Evolutionary conservation across 176 grass and related monocot genomes (phyloP).

Genomic region (Rhynchospora pubera): DNA sequence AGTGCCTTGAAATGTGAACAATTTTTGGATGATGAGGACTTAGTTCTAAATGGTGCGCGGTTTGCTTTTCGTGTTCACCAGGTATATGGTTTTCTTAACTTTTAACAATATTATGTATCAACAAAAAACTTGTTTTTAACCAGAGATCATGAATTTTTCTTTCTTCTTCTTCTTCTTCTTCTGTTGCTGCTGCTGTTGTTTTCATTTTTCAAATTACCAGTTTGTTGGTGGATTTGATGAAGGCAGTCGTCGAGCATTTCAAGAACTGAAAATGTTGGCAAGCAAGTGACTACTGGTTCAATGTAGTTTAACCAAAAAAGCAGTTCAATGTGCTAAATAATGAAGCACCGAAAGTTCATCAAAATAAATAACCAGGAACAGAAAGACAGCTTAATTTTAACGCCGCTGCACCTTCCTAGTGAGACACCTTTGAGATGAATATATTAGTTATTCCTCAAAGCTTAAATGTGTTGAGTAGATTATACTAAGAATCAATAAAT

Average conservation of each 20-base stretch:
- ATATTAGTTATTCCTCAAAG: not conserved
- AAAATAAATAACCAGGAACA: not conserved
- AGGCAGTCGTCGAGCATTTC: slow-evolving; percentile 59
- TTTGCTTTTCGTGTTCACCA: slow-evolving; percentile 95
- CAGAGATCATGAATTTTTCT: not conserved
- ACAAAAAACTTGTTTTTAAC: not conserved
- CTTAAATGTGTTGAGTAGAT: not conserved
- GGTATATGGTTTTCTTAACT: slow-evolving; percentile 24
- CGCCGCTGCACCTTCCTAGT: not conserved
- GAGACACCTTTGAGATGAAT: not conserved
- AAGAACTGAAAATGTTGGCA: slow-evolving; percentile 69
- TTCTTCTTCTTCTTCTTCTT: not conserved
- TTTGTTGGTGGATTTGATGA: slow-evolving; percentile 82
- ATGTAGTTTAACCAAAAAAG: not conserved
- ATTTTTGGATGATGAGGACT: slow-evolving; percentile 77
- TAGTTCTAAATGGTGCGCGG: slow-evolving; percentile 65
- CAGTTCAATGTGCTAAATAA: not conserved
- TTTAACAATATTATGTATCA: slow-evolving; percentile 16
- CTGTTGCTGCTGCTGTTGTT: not conserved
- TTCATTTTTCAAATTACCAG: slow-evolving; percentile 27
- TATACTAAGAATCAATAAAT: not conserved
- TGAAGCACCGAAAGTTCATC: not conserved
- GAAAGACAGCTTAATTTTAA: slow-evolving; percentile 1
- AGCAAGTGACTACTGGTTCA: slow-evolving; percentile 34
- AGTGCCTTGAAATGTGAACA: slow-evolving; percentile 55